Evolutionary conservation across 495 filamentous ascomycete genomes (phyloP), one percentile per base, ranked within the genome.

Genomic region (Annulohypoxylon bovei): DNA sequence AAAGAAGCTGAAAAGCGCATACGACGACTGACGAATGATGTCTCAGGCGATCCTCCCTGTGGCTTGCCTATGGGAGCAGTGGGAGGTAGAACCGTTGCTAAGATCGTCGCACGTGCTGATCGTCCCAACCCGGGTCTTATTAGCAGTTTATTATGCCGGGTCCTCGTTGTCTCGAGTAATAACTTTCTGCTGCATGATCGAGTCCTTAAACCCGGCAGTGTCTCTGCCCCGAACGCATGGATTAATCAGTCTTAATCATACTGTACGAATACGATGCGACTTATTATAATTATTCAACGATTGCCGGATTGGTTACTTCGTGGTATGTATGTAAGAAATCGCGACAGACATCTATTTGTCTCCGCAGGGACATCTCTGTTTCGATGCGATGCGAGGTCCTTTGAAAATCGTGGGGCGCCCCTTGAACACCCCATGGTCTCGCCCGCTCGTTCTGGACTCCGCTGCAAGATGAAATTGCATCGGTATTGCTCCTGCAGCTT

Each of bases 381-480:
- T 42, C 39, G 39, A 42, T 46, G 62, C 56, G 40, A 71, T 67
- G 70, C 70, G 65, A 56, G 64, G 47, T 62, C 40, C 50, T 68
- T 72, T 68, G 20, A 57, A 54, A 65, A 68, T 72, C 70, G 70
- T 72, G 70, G 70, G 70, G 70, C 70, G 42, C 60, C 70, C 70
- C 69, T 68, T 59, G 69, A 65, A 62, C 25, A 32, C 66, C 71
- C 55, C 56, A 63, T 61, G 16, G 49, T 52, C 66, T 70, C 66
- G 71, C 50, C 71, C 46, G 39, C 71, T 40, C 42, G 58, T 67
- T 70, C 66, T 73, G 66, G 70, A 66, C 57, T 59, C 50, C 58
- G 66, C 71, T 73, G 71, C 71, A 73, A 70, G 71, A 73, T 73
- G 67, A 73, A 73, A 73, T 73, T 73, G 56, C 71, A 47, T 73